Evolutionary conservation across 345 rosid species (phyloP).

Genomic region (Aquilaria sinensis): DNA sequence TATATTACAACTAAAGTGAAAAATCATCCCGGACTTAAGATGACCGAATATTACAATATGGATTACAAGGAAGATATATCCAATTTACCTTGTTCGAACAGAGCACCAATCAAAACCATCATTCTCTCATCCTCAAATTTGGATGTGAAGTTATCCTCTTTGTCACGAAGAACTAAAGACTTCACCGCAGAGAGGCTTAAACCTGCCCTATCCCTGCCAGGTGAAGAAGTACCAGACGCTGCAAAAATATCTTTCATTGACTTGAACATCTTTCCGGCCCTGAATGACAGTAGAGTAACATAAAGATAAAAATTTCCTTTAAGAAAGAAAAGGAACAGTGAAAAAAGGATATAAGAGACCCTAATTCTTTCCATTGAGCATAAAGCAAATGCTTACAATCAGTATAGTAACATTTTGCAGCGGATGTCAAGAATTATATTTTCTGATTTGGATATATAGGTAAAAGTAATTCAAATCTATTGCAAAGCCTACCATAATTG

Average conservation of each 20-base stretch:
- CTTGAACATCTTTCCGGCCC: slow-evolving; percentile 63
- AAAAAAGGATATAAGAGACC: no score
- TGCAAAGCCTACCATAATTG: no score
- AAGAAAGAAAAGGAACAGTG: background rate
- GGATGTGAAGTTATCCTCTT: slow-evolving; percentile 60
- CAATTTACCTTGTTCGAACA: slow-evolving; percentile 69
- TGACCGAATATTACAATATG: slow-evolving; percentile 23
- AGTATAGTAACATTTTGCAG: no score
- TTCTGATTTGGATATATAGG: no score
- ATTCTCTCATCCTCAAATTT: slow-evolving; percentile 63
- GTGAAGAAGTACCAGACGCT: slow-evolving; percentile 75
- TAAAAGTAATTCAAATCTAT: no score
- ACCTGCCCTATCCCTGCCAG: slow-evolving; percentile 70
- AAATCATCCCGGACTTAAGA: slow-evolving; percentile 27
- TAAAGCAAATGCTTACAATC: no score
- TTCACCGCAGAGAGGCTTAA: slow-evolving; percentile 84
- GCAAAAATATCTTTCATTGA: slow-evolving; percentile 76
- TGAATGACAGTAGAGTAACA: slow-evolving; percentile 18
- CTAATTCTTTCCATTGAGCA: no score
- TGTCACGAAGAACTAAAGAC: slow-evolving; percentile 88
- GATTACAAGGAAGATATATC: background rate
- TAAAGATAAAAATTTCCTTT: slow-evolving; percentile 7
- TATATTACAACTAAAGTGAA: slow-evolving; percentile 60
- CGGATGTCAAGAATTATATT: no score
- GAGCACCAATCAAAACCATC: slow-evolving; percentile 37